Base-by-base conservation (phyloP, 768 basidiomycete species). In the Auriculariales sp. region DNA sequence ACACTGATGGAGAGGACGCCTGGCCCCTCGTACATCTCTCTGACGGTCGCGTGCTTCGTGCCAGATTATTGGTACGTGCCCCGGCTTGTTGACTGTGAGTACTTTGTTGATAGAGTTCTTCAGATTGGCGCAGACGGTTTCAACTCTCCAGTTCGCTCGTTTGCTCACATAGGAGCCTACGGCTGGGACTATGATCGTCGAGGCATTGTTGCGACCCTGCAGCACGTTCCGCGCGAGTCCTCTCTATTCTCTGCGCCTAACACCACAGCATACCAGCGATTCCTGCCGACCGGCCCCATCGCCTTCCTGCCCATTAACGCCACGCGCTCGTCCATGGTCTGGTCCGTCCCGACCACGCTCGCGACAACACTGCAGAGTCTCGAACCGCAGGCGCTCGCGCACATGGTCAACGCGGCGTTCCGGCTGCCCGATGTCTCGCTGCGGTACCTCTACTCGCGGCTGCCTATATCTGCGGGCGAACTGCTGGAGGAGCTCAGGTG, bases 51-150 rank as follows among this genome's bases (percentile, higher is more conserved):
- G 71, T 70, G 19, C 66, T 94, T 24, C 71, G 83, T 51, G 75
- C 89, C 17, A 70, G 88, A 55, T 68, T 95, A 30, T 68, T 95
- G 50, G 88, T 91, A 57, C 66, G 73, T 67, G 48, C 25, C 22
- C 11, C 19, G 36, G 25, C 34, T 28, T 31, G 27, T 36, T 7
- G 31, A 7, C 15, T 35, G 54, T 42, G 47, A 11, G 22, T 46
- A 19, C 27, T 27, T 50, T 30, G 28, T 25, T 11, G n/a, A 47
- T 27, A 29, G 42, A 22, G n/a, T 48, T 46, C 31, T 24, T 2
- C 56, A 90, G 87, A 78, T 98, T 29, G 94, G 95, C 15, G 94
- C 95, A 3, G 95, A 98, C 59, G 95, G 95, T 3, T 82, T 80
- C 62, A 93, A 91, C 59, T 97, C 93, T 0, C 92, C 93, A 10